Evolutionary conservation across 1,284 basidiomycete species (phyloP).

Genomic region (Trametes versicolor): DNA sequence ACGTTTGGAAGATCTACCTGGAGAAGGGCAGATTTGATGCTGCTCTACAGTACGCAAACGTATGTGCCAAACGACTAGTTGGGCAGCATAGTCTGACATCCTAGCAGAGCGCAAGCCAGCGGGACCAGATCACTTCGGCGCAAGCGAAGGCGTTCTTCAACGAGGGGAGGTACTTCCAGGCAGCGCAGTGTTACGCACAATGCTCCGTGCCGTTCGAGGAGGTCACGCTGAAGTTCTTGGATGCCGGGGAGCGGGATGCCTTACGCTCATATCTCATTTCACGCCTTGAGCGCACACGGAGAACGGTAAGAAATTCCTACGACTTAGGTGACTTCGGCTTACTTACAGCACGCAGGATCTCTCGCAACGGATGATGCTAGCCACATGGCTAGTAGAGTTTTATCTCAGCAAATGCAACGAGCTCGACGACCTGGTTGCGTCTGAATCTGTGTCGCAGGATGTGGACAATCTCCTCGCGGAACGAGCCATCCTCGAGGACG

Average conservation of each 20-base stretch:
- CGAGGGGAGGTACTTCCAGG: conserved; percentile 87
- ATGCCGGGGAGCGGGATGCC: conserved; percentile 92
- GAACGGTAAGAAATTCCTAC: conserved; percentile 63
- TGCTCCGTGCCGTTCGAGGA: conserved; percentile 93
- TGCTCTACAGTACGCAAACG: conserved; percentile 87
- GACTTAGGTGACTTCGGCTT: background rate
- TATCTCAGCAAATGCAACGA: conserved; percentile 97
- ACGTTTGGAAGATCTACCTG: conserved; percentile 95
- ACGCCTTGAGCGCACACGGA: conserved; percentile 83
- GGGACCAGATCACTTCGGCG: conserved; percentile 84
- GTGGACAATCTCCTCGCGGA: conserved; percentile 89
- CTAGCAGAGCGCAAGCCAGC: conserved; percentile 80
- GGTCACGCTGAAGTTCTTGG: conserved; percentile 91
- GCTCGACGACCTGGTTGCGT: conserved; percentile 89
- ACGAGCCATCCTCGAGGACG: conserved; percentile 88
- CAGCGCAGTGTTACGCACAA: conserved; percentile 92
- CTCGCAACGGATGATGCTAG: conserved; percentile 96
- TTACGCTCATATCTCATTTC: conserved; percentile 92
- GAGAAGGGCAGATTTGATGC: conserved; percentile 80
- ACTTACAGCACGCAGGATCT: conserved; percentile 66
- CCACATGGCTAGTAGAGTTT: conserved; percentile 98
- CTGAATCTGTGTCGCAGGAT: conserved; percentile 87
- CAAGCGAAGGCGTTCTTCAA: conserved; percentile 90
- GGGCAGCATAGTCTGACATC: background rate
- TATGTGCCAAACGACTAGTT: conserved; percentile 38